Percentiles rank a stretch among this genome's conserved stretches.
phyloP scores from a whole-genome alignment of 2,329 filamentous ascomycete genomes.

The Scopulariopsis brevicaulis region DNA sequence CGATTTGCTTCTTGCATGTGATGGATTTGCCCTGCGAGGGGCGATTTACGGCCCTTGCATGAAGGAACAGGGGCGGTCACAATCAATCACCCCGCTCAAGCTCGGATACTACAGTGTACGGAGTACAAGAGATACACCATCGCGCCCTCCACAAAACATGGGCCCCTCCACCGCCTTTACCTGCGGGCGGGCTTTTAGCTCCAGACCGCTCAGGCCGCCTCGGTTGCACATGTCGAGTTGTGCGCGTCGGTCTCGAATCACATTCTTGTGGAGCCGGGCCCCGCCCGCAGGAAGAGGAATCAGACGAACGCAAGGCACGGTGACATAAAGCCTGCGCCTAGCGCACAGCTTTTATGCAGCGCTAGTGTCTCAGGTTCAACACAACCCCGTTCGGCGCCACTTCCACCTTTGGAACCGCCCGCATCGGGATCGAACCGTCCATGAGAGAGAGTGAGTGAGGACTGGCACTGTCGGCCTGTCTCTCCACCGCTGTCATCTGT shows the following conservation, averaged over 20 bases:
- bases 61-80: neutral
- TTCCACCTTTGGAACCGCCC: neutral
- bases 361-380: slow-evolving; percentile 2
- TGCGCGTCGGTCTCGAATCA: neutral
- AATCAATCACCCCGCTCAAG: neutral
- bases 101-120: neutral
- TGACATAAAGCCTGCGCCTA: slow-evolving; percentile 1
- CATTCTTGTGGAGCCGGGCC: neutral
- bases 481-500: neutral
- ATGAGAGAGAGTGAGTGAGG: too few relatives aligned
- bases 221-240: neutral
- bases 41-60: neutral
- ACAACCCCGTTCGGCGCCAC: neutral
- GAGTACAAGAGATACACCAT: neutral
- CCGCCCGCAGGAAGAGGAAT: neutral
- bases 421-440: neutral
- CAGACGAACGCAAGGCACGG: neutral
- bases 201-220: neutral
- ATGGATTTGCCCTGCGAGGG: neutral
- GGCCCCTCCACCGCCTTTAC: neutral
- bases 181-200: neutral
- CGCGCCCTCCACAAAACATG: neutral
- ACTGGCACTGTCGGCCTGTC: neutral
- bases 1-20: neutral
- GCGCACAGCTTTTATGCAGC: slow-evolving; percentile 1